phyloP scores from a whole-genome alignment of 441 rosid species.

The Hura crepitans region DNA sequence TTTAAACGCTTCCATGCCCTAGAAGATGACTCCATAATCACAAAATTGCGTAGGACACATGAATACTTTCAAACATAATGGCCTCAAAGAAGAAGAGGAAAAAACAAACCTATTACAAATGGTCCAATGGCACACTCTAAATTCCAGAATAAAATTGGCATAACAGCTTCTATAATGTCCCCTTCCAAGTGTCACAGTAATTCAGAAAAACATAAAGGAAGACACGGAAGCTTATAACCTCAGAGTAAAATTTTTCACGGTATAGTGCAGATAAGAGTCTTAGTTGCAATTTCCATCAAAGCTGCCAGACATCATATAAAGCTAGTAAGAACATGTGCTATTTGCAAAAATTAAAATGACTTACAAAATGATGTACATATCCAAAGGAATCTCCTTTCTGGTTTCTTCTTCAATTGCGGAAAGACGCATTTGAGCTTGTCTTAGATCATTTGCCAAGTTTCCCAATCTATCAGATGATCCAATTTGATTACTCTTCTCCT shows the following conservation, averaged over 20 bases:
- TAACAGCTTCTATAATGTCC: background rate
- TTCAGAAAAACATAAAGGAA: no score
- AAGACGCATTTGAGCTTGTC: slow-evolving; percentile 64
- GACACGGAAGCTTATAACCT: background rate
- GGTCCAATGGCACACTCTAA: background rate
- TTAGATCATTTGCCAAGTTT: slow-evolving; percentile 51
- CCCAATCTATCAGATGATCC: slow-evolving; percentile 48
- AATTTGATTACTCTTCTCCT: slow-evolving; percentile 41
- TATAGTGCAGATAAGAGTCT: background rate
- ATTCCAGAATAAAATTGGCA: slow-evolving; percentile 5
- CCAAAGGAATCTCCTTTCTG: slow-evolving; percentile 64
- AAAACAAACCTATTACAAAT: background rate
- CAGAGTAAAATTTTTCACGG: background rate
- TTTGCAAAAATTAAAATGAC: slow-evolving; percentile 26
- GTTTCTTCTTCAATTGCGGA: slow-evolving; percentile 66
- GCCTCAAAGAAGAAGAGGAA: background rate
- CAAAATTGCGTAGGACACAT: background rate
- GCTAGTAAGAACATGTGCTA: background rate
- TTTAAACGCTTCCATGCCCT: background rate
- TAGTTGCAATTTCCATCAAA: background rate
- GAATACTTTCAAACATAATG: background rate
- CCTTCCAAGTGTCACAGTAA: no score
- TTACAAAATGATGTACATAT: slow-evolving; percentile 89
- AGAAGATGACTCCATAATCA: background rate
- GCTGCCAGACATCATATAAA: background rate